Conservation (phyloP, 768 basidiomycete genomes). For the Serendipita vermifera region DNA sequence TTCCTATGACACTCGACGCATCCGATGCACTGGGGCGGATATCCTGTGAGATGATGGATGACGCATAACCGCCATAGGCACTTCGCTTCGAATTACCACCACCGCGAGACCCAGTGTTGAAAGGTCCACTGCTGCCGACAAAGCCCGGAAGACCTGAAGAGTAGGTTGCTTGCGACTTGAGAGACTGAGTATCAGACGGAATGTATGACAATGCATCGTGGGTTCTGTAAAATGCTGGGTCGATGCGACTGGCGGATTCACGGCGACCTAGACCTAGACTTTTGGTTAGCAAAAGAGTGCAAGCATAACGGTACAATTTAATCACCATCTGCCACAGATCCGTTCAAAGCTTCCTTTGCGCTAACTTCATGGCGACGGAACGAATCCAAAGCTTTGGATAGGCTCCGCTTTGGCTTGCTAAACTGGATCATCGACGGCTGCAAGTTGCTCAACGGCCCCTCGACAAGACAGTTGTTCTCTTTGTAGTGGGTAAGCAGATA, state of each 20-base stretch:
- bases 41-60: conserved; percentile 89
- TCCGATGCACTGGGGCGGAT: conserved; percentile 54
- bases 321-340: conserved; percentile 40
- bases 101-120: conserved; percentile 56
- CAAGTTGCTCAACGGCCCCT: conserved; percentile 90
- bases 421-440: conserved; percentile 99
- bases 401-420: conserved; percentile 85
- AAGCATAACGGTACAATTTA: conserved; percentile 13
- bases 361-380: conserved; percentile 88
- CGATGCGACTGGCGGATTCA: conserved; percentile 89
- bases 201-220: conserved; percentile 91
- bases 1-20: conserved; percentile 24
- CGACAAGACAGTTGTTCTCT: conserved; percentile 85
- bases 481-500: conserved; percentile 98
- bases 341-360: conserved; percentile 61
- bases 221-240: conserved; percentile 87
- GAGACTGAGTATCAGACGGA: conserved; percentile 88
- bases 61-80: conserved; percentile 37
- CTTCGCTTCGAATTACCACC: conserved; percentile 58
- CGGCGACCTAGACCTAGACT: conserved; percentile 35
- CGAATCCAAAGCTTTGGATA: conserved; percentile 82
- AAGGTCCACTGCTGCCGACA: conserved; percentile 47
- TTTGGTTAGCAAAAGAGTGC: conserved; percentile 10
- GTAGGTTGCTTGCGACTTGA: conserved; percentile 93
- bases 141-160: conserved; percentile 86